A percentile compares a stretch with the other conserved stretches of the same genome.
Conservation (phyloP, 73 alveolate genomes). For the Tetrahymena borealis region DNA sequence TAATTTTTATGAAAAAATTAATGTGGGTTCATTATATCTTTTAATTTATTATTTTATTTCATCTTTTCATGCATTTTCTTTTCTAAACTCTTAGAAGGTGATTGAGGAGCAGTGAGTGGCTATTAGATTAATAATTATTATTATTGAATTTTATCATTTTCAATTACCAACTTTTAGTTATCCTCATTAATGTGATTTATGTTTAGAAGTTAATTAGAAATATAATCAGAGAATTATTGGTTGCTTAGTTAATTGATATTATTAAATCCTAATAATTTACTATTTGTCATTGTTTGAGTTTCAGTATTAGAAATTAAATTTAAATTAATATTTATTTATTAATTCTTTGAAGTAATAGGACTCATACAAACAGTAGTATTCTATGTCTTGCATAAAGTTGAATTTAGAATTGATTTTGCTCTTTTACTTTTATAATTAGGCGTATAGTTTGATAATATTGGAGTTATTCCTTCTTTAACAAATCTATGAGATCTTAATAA, state of each 20-base stretch:
- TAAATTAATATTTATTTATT: no score
- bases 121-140: background rate
- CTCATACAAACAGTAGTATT: background rate
- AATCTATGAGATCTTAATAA: background rate
- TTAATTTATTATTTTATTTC: background rate
- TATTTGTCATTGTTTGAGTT: no score
- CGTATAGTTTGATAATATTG: background rate
- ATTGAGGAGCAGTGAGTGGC: background rate
- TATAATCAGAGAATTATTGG: no score
- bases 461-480: background rate
- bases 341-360: background rate
- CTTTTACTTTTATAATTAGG: background rate
- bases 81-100: background rate
- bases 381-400: background rate
- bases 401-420: background rate
- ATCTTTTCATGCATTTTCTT: background rate
- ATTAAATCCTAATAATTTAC: no score
- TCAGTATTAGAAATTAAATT: no score
- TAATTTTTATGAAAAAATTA: background rate
- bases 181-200: no score
- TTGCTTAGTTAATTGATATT: no score
- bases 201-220: no score
- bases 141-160: background rate
- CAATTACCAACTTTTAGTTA: no score
- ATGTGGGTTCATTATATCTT: background rate